Percentiles rank a stretch among this genome's conserved stretches.
Evolutionary conservation across 495 filamentous ascomycete genomes (phyloP).

Genomic region (Xylaria acuta): DNA sequence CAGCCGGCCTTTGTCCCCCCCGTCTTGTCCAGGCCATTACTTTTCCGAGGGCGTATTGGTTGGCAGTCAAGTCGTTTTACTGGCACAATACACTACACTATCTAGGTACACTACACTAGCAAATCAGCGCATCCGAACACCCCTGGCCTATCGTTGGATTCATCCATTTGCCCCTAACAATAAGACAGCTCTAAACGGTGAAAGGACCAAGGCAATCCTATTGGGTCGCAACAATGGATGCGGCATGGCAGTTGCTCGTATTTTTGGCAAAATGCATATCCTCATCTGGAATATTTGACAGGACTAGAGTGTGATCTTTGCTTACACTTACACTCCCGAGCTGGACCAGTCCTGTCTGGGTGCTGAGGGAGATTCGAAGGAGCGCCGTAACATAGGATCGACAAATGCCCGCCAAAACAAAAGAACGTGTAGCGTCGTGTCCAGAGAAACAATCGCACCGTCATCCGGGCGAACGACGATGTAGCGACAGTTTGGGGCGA

Average conservation of each 20-base stretch:
- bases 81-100: not conserved
- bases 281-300: conserved; percentile 11
- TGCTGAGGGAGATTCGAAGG: conserved; percentile 22
- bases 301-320: conserved; percentile 7
- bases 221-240: conserved; percentile 15
- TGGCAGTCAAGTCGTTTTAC: conserved; percentile 1
- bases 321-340: not conserved
- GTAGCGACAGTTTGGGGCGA: not conserved
- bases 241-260: conserved; percentile 16
- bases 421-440: conserved; percentile 1
- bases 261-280: conserved; percentile 13
- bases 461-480: conserved; percentile 2
- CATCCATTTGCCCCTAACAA: conserved; percentile 12
- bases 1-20: conserved; percentile 16
- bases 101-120: not conserved
- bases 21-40: not conserved
- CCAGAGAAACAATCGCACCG: conserved; percentile 15
- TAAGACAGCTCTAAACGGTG: not conserved
- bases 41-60: conserved; percentile 1
- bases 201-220: not conserved
- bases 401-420: conserved; percentile 12
- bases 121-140: not conserved
- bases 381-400: conserved; percentile 17
- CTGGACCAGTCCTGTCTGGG: not conserved
- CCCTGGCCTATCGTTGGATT: conserved; percentile 9